These are phyloP conservation scores for Monosporozyma aquatica DNA, from an alignment of 805 yeast genomes.

Conservation along the genomic window DNA sequence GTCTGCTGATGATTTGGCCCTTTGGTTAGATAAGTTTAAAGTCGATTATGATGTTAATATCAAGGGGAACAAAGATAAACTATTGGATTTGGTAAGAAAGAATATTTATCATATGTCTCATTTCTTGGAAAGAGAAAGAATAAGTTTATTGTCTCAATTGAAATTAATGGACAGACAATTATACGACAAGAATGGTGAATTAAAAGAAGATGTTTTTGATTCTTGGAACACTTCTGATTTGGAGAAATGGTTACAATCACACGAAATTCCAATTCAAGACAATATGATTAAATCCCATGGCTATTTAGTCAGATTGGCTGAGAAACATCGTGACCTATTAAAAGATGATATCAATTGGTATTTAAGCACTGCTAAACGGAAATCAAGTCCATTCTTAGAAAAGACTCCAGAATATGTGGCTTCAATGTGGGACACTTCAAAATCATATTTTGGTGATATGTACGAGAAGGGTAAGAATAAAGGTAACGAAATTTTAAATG, in stretches of 20 bases:
- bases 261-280: slow-evolving; percentile 34
- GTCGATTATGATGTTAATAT: slow-evolving; percentile 28
- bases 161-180: slow-evolving; percentile 31
- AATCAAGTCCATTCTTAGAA: slow-evolving; percentile 30
- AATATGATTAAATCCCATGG: slow-evolving; percentile 30
- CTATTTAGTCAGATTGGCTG: slow-evolving; percentile 31
- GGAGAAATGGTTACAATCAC: slow-evolving; percentile 43
- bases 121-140: slow-evolving; percentile 33
- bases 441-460: slow-evolving; percentile 7
- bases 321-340: slow-evolving; percentile 29
- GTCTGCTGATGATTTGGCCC: slow-evolving; percentile 33
- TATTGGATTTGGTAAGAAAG: slow-evolving; percentile 34
- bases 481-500: slow-evolving; percentile 34
- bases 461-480: slow-evolving; percentile 16
- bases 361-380: slow-evolving; percentile 22
- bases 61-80: slow-evolving; percentile 30
- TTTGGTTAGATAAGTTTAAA: slow-evolving; percentile 42
- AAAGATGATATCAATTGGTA: slow-evolving; percentile 35
- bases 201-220: slow-evolving; percentile 39
- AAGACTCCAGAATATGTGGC: slow-evolving; percentile 29
- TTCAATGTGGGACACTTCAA: slow-evolving; percentile 20
- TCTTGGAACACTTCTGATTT: slow-evolving; percentile 48
- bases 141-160: slow-evolving; percentile 33
- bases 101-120: slow-evolving; percentile 38
- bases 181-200: slow-evolving; percentile 33